Conservation (phyloP, 2,329 filamentous ascomycete genomes). For the Alternaria hordeiaustralica region DNA sequence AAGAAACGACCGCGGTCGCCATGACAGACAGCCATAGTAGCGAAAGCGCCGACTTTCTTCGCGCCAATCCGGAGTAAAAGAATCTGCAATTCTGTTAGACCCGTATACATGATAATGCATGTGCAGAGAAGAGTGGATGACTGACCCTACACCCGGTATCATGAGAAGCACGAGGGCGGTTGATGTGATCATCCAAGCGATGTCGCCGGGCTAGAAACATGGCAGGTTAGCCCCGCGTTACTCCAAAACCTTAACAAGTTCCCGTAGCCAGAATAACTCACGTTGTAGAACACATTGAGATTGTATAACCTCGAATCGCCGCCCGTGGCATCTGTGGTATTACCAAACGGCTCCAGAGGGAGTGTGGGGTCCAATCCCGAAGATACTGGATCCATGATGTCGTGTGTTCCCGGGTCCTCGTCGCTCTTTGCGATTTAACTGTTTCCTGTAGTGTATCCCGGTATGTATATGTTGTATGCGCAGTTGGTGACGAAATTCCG, state of each 20-base stretch:
- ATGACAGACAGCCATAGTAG: slow-evolving; percentile 87
- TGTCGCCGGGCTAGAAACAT: slow-evolving; percentile 70
- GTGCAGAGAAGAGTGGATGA: neutral
- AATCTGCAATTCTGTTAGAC: slow-evolving; percentile 60
- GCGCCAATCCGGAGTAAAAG: slow-evolving; percentile 90
- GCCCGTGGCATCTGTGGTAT: slow-evolving; percentile 68
- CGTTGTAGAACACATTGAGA: slow-evolving; percentile 85
- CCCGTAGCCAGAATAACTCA: slow-evolving; percentile 48
- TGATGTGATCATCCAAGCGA: slow-evolving; percentile 79
- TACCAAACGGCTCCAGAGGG: slow-evolving; percentile 52
- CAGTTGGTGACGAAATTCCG: neutral
- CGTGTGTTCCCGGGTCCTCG: neutral
- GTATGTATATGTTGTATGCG: neutral
- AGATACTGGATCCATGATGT: slow-evolving; percentile 37
- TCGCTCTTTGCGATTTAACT: neutral
- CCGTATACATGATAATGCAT: neutral
- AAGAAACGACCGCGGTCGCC: slow-evolving; percentile 77
- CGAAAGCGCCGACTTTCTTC: slow-evolving; percentile 86
- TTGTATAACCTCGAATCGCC: slow-evolving; percentile 72
- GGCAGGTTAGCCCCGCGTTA: slow-evolving; percentile 32
- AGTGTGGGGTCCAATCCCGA: slow-evolving; percentile 39
- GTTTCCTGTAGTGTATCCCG: neutral
- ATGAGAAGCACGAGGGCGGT: slow-evolving; percentile 86
- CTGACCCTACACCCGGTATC: slow-evolving; percentile 84
- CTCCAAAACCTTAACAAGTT: slow-evolving; percentile 12